Conservation (phyloP, 139 green algal species). For the Zygnema cylindricum region DNA sequence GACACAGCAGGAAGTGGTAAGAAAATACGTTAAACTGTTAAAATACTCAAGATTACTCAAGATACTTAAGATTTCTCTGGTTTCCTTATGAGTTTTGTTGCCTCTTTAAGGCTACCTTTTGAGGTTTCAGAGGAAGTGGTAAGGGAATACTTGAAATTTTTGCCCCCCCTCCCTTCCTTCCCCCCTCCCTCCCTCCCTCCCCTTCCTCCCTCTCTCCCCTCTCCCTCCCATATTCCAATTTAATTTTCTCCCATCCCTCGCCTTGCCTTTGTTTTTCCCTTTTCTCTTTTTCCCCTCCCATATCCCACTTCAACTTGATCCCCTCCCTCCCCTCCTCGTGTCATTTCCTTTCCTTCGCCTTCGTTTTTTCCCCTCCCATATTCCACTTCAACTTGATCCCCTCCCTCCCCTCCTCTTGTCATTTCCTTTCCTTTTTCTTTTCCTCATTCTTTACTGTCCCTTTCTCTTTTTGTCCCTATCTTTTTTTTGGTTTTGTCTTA, state of each 20-base stretch:
- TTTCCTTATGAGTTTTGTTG: no score
- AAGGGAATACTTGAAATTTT: no score
- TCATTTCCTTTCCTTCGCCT: background rate
- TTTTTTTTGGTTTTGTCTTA: background rate
- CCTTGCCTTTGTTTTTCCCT: background rate
- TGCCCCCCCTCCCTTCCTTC: background rate
- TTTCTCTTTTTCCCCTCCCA: background rate
- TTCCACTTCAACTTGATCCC: background rate
- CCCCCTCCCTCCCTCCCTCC: background rate
- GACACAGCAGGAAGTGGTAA: conserved; percentile 61
- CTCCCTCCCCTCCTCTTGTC: background rate
- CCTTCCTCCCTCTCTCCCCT: background rate
- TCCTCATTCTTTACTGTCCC: background rate
- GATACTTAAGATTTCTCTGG: no score
- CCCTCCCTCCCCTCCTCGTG: background rate
- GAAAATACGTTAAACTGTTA: no score
- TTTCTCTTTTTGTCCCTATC: background rate
- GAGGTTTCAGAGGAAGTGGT: no score
- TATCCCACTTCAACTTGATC: background rate
- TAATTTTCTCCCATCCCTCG: background rate
- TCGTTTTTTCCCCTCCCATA: conserved; percentile 5
- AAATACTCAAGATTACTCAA: no score
- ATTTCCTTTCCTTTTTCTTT: background rate
- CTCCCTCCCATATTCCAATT: background rate
- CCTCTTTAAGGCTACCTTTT: no score